Conservation (phyloP, 306 rosid genomes). For the Corylus heterophylla region DNA sequence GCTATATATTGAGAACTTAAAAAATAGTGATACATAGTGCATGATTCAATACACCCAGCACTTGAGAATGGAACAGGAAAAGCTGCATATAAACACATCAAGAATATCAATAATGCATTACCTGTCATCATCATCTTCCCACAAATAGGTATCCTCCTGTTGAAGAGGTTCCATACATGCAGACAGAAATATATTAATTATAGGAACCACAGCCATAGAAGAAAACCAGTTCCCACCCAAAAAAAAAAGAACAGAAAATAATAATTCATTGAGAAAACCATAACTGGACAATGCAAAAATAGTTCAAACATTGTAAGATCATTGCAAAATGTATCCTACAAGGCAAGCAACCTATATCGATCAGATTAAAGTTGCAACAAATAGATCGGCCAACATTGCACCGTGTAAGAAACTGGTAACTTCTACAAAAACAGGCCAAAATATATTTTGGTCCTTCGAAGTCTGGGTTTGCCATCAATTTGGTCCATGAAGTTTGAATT, state of each 20-base stretch:
- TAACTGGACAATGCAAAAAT: neutral
- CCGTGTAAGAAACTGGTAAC: neutral
- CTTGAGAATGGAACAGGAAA: neutral
- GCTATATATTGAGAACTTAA: neutral
- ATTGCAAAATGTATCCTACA: neutral
- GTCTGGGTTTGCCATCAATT: neutral
- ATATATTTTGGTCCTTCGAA: neutral
- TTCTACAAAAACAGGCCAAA: neutral
- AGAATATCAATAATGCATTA: constrained; percentile 27
- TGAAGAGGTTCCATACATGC: constrained; percentile 21
- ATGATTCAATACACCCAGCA: neutral
- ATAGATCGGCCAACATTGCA: neutral
- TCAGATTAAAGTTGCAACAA: neutral
- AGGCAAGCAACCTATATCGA: neutral
- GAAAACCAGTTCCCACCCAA: neutral
- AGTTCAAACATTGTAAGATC: neutral
- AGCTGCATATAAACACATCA: constrained; percentile 8
- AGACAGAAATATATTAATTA: constrained; percentile 25
- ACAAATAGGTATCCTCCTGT: constrained; percentile 94
- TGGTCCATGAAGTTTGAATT: neutral
- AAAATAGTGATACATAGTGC: neutral
- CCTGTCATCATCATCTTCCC: constrained; percentile 99
- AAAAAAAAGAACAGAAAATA: neutral
- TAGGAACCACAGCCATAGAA: neutral
- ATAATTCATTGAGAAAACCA: neutral